Conservation (phyloP, 2,329 filamentous ascomycete genomes). For the Didymella sp. region DNA sequence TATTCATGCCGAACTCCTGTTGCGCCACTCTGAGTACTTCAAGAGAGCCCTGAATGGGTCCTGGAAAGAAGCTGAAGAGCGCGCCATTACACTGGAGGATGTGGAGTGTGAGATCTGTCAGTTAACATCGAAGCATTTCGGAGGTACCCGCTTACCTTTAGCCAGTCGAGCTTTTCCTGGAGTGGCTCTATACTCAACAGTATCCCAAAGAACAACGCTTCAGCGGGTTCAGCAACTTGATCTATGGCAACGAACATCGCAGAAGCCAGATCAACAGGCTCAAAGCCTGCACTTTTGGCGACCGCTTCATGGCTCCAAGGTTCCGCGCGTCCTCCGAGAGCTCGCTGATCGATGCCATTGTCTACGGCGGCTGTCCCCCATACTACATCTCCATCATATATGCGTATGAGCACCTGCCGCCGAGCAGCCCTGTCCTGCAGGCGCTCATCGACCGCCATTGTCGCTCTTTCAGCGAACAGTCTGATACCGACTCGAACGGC, state of each 20-base stretch:
- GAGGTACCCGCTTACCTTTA: background rate
- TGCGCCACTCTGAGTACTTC: conserved; percentile 29
- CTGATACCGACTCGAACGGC: background rate
- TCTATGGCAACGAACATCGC: too few relatives aligned
- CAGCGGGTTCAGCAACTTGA: background rate
- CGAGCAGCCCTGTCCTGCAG: conserved; percentile 7
- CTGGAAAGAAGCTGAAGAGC: conserved; percentile 24
- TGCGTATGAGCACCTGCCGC: conserved; percentile 17
- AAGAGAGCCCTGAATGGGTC: conserved; percentile 17
- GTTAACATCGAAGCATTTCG: background rate
- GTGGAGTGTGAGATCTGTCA: conserved; percentile 17
- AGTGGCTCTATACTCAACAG: conserved; percentile 24
- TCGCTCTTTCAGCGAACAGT: accelerated
- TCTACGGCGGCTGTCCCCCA: background rate
- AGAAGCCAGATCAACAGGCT: background rate
- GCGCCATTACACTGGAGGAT: conserved; percentile 17
- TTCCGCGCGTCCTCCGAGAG: background rate
- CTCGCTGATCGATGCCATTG: background rate
- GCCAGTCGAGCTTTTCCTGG: conserved; percentile 22
- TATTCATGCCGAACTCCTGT: conserved; percentile 23
- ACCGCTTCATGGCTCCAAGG: conserved; percentile 2
- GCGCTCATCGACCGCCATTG: conserved; percentile 21
- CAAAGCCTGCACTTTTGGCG: conserved; percentile 10
- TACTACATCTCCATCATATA: conserved; percentile 10
- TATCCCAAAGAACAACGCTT: background rate